Percentiles rank a stretch among this genome's conserved stretches.
Conservation (phyloP, 305 asterid genomes). For the Fraxinus angustifolia region DNA sequence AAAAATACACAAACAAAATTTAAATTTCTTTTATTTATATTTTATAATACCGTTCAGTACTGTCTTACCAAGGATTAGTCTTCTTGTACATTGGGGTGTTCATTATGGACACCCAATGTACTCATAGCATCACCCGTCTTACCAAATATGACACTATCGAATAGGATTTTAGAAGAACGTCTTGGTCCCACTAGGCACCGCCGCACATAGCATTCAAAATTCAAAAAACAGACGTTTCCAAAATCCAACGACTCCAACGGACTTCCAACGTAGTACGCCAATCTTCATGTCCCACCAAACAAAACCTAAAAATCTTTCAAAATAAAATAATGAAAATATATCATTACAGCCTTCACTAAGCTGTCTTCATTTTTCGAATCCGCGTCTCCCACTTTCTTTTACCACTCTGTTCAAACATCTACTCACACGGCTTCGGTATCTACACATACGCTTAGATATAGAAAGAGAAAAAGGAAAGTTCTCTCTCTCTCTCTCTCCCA, state of each 20-base stretch:
- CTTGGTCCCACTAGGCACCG: not conserved
- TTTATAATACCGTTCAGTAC: too few species aligned
- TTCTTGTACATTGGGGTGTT: too few species aligned
- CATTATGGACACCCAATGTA: too few species aligned
- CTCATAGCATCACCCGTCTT: too few species aligned
- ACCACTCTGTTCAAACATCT: slow-evolving; percentile 24
- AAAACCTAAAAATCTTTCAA: not conserved
- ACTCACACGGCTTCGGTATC: not conserved
- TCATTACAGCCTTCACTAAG: slow-evolving; percentile 41
- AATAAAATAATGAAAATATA: not conserved
- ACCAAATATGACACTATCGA: too few species aligned
- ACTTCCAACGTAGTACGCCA: not conserved
- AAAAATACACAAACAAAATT: too few species aligned
- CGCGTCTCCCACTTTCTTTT: slow-evolving; percentile 32
- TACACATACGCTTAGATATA: not conserved
- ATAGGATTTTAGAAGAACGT: not conserved
- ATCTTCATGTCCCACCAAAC: not conserved
- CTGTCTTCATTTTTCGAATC: slow-evolving; percentile 40
- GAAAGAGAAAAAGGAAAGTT: not conserved
- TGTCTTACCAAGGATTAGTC: too few species aligned
- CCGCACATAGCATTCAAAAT: not conserved
- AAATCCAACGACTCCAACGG: slow-evolving; percentile 7
- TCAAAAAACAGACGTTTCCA: not conserved
- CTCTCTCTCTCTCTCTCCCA: slow-evolving; percentile 24
- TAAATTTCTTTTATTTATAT: too few species aligned